These are phyloP conservation scores for Pseudofabraea citricarpa DNA, from an alignment of 2,329 filamentous ascomycete species.

Conservation along the genomic window DNA sequence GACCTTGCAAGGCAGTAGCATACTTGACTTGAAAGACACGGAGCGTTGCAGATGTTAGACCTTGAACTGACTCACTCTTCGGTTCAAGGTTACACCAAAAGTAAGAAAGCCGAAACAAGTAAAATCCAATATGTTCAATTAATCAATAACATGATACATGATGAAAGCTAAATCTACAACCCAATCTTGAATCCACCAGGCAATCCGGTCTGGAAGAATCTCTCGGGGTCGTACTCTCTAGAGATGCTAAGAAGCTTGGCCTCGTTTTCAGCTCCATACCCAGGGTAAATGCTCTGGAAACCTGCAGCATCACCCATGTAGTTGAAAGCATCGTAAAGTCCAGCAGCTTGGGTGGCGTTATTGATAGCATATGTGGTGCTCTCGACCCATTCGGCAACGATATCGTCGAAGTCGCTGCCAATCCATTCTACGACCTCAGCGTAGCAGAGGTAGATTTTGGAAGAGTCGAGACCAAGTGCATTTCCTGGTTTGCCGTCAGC, in stretches of 20 bases:
- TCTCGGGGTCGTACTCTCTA: background rate
- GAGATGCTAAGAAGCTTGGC: background rate
- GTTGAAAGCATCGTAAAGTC: constrained; percentile 31
- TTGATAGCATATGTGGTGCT: constrained; percentile 21
- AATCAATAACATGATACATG: too few relatives aligned
- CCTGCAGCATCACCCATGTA: constrained; percentile 32
- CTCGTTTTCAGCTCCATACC: constrained; percentile 1
- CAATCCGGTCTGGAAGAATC: constrained; percentile 1
- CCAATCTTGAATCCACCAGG: constrained; percentile 4
- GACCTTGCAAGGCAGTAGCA: too few relatives aligned
- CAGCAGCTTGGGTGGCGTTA: constrained; percentile 21
- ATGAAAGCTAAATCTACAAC: too few relatives aligned
- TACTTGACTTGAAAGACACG: too few relatives aligned
- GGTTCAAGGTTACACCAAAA: too few relatives aligned
- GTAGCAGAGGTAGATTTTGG: constrained; percentile 22
- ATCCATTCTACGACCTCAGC: constrained; percentile 22
- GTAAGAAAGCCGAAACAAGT: too few relatives aligned
- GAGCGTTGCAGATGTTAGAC: too few relatives aligned
- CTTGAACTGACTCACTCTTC: too few relatives aligned
- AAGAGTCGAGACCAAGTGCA: constrained; percentile 28
- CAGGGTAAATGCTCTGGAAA: constrained; percentile 16
- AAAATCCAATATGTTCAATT: too few relatives aligned
- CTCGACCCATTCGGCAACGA: constrained; percentile 20
- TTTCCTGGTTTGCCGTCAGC: constrained; percentile 29
- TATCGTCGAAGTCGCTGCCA: constrained; percentile 25